phyloP scores from a whole-genome alignment of 2,329 filamentous ascomycete species.

The Aspergillus aculeatus region DNA sequence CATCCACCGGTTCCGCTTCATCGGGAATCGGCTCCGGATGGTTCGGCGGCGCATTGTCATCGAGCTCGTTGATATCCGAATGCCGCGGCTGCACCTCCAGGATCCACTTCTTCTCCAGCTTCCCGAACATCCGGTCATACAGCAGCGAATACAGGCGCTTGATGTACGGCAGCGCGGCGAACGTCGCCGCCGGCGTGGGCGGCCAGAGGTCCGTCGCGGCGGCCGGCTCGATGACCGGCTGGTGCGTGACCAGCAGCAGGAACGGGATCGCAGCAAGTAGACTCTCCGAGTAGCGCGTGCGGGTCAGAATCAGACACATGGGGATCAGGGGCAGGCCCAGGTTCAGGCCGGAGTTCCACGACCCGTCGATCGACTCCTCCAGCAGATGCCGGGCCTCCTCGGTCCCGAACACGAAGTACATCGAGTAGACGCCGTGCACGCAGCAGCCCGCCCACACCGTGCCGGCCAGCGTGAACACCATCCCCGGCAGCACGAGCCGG shows the following conservation, averaged over 20 bases:
- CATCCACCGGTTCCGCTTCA: constrained; percentile 17
- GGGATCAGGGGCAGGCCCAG: constrained; percentile 67
- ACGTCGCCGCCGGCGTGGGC: constrained; percentile 63
- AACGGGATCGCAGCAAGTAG: constrained; percentile 64
- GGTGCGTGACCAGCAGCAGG: constrained; percentile 51
- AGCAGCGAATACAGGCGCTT: constrained; percentile 63
- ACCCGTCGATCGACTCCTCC: constrained; percentile 34
- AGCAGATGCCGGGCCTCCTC: constrained; percentile 60
- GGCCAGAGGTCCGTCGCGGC: constrained; percentile 60
- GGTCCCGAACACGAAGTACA: constrained; percentile 65
- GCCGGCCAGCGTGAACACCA: constrained; percentile 52
- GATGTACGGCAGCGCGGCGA: constrained; percentile 65
- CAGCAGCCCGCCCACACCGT: constrained; percentile 54
- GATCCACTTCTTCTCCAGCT: constrained; percentile 60
- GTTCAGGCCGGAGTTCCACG: constrained; percentile 52
- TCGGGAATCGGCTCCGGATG: constrained; percentile 31
- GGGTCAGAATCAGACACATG: constrained; percentile 64
- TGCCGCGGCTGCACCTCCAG: constrained; percentile 61
- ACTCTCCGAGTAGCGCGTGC: constrained; percentile 63
- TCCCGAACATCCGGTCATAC: constrained; percentile 60
- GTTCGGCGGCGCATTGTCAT: constrained; percentile 36
- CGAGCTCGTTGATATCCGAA: constrained; percentile 39
- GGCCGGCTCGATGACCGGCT: constrained; percentile 43
- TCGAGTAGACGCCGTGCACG: constrained; percentile 60
- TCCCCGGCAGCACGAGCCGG: constrained; percentile 63